Conservation (phyloP, 2,329 filamentous ascomycete species). For the Ceratocystis cubensis region DNA sequence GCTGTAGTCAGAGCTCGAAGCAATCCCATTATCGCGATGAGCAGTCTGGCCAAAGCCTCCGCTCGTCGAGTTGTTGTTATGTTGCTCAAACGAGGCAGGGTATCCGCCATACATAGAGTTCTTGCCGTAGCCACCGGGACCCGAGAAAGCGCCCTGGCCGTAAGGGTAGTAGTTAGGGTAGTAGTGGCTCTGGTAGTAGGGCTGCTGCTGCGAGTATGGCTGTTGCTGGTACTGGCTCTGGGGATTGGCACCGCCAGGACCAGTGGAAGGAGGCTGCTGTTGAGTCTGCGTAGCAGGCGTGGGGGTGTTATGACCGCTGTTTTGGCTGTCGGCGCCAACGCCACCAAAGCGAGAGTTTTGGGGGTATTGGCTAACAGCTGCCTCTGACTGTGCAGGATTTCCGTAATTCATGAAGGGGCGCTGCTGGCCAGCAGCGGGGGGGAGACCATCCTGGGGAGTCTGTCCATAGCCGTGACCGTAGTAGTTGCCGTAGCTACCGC, state of each 20-base stretch:
- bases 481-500: constrained; percentile 60
- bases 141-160: constrained; percentile 36
- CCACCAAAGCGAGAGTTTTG: constrained; percentile 54
- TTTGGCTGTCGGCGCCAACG: constrained; percentile 56
- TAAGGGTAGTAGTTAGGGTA: constrained; percentile 49
- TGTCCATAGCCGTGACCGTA: constrained; percentile 45
- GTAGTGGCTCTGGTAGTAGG: constrained; percentile 51
- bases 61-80: constrained; percentile 40
- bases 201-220: constrained; percentile 34
- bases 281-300: constrained; percentile 57
- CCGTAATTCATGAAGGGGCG: constrained; percentile 68
- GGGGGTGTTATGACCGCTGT: constrained; percentile 81
- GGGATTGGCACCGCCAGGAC: constrained; percentile 25
- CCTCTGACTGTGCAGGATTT: constrained; percentile 46
- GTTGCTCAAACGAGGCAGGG: constrained; percentile 40
- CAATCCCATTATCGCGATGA: constrained; percentile 39
- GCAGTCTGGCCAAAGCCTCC: constrained; percentile 42
- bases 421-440: constrained; percentile 25
- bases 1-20: constrained; percentile 41
- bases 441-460: constrained; percentile 60
- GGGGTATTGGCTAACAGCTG: constrained; percentile 51
- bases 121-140: constrained; percentile 39
- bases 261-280: constrained; percentile 31
- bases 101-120: constrained; percentile 44
- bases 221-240: constrained; percentile 44